Percentiles rank a stretch among this genome's conserved stretches.
phyloP scores from a whole-genome alignment of 129 eudicot species.

The Solidago caesia region DNA sequence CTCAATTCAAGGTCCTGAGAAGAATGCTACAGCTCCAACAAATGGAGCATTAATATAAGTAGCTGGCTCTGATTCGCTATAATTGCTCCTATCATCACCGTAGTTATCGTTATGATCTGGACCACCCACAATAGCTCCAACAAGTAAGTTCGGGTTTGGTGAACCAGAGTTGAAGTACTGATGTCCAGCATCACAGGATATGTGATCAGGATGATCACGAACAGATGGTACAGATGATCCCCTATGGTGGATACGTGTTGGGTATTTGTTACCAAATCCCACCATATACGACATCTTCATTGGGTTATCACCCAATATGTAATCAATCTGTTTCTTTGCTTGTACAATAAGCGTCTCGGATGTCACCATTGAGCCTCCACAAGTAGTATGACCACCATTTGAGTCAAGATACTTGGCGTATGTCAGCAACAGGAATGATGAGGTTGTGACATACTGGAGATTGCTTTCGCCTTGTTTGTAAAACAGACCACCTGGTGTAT shows the following conservation, averaged over 20 bases:
- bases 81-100: conserved; percentile 69
- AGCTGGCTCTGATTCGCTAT: conserved; percentile 88
- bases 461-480: conserved; percentile 72
- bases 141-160: conserved; percentile 67
- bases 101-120: conserved; percentile 65
- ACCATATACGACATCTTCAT: conserved; percentile 85
- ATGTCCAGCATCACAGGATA: conserved; percentile 67
- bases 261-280: conserved; percentile 75
- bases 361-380: conserved; percentile 52
- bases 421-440: conserved; percentile 68
- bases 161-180: conserved; percentile 51
- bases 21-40: conserved; percentile 81
- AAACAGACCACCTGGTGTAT: conserved; percentile 85
- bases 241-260: conserved; percentile 70
- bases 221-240: conserved; percentile 84
- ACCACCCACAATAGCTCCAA: conserved; percentile 87
- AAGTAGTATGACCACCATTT: conserved; percentile 42
- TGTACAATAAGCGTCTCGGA: conserved; percentile 54
- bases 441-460: conserved; percentile 85
- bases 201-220: conserved; percentile 52
- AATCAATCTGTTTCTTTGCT: conserved; percentile 80
- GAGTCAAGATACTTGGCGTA: conserved; percentile 69
- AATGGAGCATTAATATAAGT: conserved; percentile 91
- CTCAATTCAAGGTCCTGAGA: conserved; percentile 37
- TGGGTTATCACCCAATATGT: conserved; percentile 80